Conservation (phyloP, 495 filamentous ascomycete species). For the Pyrenula massariospora region DNA sequence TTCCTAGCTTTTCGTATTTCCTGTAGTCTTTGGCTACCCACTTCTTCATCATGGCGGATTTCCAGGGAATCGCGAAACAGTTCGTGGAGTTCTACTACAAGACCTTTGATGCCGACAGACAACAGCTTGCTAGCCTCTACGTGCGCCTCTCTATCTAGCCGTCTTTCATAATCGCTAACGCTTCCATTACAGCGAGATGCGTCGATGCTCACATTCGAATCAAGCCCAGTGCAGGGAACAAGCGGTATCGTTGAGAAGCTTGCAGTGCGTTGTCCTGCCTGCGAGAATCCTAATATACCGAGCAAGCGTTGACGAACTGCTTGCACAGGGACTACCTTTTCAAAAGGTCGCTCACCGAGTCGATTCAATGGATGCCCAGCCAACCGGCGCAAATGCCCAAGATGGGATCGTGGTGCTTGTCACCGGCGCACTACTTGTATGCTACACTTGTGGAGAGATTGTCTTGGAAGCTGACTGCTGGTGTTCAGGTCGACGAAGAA, state of each 20-base stretch:
- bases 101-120: slow-evolving; percentile 62
- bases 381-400: slow-evolving; percentile 27
- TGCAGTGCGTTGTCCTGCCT: slow-evolving; percentile 34
- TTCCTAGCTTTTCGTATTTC: background rate
- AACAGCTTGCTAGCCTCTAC: slow-evolving; percentile 57
- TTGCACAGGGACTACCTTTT: slow-evolving; percentile 61
- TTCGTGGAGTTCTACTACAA: slow-evolving; percentile 86
- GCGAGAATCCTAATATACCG: background rate
- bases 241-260: slow-evolving; percentile 65
- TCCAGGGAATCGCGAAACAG: slow-evolving; percentile 22
- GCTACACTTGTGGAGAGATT: slow-evolving; percentile 8
- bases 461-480: slow-evolving; percentile 1
- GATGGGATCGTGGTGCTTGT: slow-evolving; percentile 72
- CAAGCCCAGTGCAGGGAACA: slow-evolving; percentile 41
- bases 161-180: background rate
- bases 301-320: background rate
- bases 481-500: slow-evolving; percentile 64
- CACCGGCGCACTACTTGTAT: slow-evolving; percentile 71
- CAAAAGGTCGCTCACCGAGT: slow-evolving; percentile 61
- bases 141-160: slow-evolving; percentile 31
- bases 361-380: slow-evolving; percentile 66
- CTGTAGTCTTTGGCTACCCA: background rate
- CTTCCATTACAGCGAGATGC: slow-evolving; percentile 48
- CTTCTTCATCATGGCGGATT: background rate
- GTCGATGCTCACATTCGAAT: slow-evolving; percentile 94